A percentile compares a stretch with the other conserved stretches of the same genome.
Conservation (phyloP, 1,139 yeast genomes). For the Blastobotrys proliferans region DNA sequence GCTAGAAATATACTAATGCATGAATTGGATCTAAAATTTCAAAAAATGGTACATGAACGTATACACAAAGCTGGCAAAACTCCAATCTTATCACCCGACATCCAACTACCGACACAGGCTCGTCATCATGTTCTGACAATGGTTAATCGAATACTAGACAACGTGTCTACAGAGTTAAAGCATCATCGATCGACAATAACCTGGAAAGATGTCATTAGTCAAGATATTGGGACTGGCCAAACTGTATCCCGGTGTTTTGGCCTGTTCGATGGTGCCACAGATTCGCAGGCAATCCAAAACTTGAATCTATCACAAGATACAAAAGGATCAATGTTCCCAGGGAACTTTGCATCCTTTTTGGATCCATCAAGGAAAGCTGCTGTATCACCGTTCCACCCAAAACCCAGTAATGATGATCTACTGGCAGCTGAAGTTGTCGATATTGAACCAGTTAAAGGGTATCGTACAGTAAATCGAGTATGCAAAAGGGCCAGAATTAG, state of each 20-base stretch:
- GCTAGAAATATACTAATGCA: conserved; percentile 19
- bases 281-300: no score
- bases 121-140: no score
- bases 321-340: no score
- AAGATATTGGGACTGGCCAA: conserved; percentile 2
- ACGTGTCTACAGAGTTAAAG: not conserved
- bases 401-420: not conserved
- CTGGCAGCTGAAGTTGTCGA: not conserved
- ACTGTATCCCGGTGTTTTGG: no score
- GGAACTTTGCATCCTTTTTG: no score
- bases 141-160: not conserved
- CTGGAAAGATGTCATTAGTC: not conserved
- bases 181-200: not conserved
- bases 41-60: not conserved
- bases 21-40: conserved; percentile 14
- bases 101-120: no score
- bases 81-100: no score
- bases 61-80: not conserved
- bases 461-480: not conserved
- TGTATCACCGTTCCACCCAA: no score
- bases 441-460: not conserved
- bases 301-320: no score
- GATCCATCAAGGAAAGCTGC: no score
- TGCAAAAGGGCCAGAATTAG: not conserved
- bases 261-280: no score